phyloP scores from a whole-genome alignment of 2,329 filamentous ascomycete species.

The Aspergillus amoenus region DNA sequence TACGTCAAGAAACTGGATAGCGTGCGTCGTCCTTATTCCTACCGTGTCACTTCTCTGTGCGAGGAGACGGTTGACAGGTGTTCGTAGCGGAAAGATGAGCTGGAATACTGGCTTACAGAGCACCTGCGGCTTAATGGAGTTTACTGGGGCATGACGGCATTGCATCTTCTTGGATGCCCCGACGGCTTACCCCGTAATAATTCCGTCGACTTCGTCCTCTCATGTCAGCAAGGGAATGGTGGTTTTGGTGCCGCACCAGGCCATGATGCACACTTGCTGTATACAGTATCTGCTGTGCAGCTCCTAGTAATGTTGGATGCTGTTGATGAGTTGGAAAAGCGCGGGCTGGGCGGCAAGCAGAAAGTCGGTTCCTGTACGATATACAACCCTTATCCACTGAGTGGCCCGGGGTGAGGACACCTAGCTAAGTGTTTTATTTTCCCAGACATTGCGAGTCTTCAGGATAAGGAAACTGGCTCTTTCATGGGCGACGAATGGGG shows the following conservation, averaged over 20 bases:
- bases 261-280: slow-evolving; percentile 94
- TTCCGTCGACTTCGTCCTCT: slow-evolving; percentile 89
- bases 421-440: slow-evolving; percentile 19
- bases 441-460: slow-evolving; percentile 74
- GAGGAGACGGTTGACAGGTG: slow-evolving; percentile 31
- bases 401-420: slow-evolving; percentile 10
- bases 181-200: slow-evolving; percentile 77
- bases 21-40: slow-evolving; percentile 51
- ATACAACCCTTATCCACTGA: slow-evolving; percentile 45
- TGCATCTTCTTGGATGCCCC: slow-evolving; percentile 79
- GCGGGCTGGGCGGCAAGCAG: slow-evolving; percentile 64
- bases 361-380: slow-evolving; percentile 79
- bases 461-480: slow-evolving; percentile 77
- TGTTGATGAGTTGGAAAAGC: slow-evolving; percentile 74
- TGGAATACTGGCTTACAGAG: slow-evolving; percentile 97
- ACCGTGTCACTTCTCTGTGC: slow-evolving; percentile 21
- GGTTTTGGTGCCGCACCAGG: slow-evolving; percentile 93
- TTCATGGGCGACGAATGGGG: slow-evolving; percentile 97
- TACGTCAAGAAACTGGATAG: slow-evolving; percentile 94
- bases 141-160: slow-evolving; percentile 90
- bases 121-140: slow-evolving; percentile 92
- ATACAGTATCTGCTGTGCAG: slow-evolving; percentile 92
- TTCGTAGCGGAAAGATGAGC: slow-evolving; percentile 78
- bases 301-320: slow-evolving; percentile 85
- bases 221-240: slow-evolving; percentile 84